A percentile compares a stretch with the other conserved stretches of the same genome.
phyloP scores from a whole-genome alignment of 202 grass and related monocot species.

The Hordeum pubiflorum region DNA sequence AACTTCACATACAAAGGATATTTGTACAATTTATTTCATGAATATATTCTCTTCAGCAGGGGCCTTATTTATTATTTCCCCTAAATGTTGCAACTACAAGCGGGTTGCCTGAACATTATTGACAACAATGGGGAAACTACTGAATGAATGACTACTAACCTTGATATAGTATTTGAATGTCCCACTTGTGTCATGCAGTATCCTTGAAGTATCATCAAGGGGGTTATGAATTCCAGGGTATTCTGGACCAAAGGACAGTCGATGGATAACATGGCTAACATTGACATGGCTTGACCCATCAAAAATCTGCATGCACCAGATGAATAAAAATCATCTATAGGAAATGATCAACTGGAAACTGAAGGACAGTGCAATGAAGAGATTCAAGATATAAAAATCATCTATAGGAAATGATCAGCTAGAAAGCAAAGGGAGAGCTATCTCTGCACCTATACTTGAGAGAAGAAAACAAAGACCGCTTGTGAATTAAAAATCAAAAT shows the following conservation, averaged over 20 bases:
- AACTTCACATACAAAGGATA: neutral
- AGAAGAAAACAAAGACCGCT: neutral
- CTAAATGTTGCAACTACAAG: slow-evolving; percentile 9
- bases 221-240: slow-evolving; percentile 97
- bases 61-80: neutral
- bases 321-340: neutral
- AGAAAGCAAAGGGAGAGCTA: neutral
- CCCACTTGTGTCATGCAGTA: slow-evolving; percentile 81
- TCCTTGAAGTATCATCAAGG: slow-evolving; percentile 78
- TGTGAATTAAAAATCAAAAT: neutral
- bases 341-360: slow-evolving; percentile 13
- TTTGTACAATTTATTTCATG: neutral
- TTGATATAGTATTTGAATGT: slow-evolving; percentile 99
- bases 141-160: slow-evolving; percentile 36
- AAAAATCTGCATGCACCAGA: slow-evolving; percentile 68
- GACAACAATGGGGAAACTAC: neutral
- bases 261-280: slow-evolving; percentile 88
- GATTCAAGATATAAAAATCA: neutral
- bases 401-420: too few relatives aligned
- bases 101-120: neutral
- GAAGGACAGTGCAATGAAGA: neutral
- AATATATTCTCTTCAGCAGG: neutral
- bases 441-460: neutral
- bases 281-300: slow-evolving; percentile 84
- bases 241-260: slow-evolving; percentile 88